phyloP scores from a whole-genome alignment of 83 land plant species.

The Isoetes engelmannii region DNA sequence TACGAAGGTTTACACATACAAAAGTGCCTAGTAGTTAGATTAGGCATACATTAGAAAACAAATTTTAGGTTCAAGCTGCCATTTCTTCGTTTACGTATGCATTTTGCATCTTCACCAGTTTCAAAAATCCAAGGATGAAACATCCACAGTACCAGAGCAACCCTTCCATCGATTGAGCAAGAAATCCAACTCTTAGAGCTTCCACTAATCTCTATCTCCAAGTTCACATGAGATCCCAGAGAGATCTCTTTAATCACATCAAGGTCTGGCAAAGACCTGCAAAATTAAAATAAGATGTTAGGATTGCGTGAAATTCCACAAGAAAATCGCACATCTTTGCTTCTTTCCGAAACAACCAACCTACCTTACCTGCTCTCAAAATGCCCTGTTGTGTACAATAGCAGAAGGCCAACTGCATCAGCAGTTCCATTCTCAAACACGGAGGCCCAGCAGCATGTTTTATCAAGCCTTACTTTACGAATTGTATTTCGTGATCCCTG shows the following conservation, averaged over 20 bases:
- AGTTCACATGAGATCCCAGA: constrained; percentile 15
- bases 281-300: background rate
- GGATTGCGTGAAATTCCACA: background rate
- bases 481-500: constrained; percentile 12
- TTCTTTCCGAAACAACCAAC: background rate
- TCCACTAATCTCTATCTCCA: constrained; percentile 24
- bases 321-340: background rate
- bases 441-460: constrained; percentile 22
- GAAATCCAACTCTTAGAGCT: constrained; percentile 11
- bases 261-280: constrained; percentile 38
- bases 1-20: too few relatives aligned
- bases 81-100: too few relatives aligned
- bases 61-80: too few relatives aligned
- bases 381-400: constrained; percentile 21
- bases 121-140: too few relatives aligned
- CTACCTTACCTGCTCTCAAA: constrained; percentile 23
- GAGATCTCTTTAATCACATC: constrained; percentile 20
- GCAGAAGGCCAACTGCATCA: constrained; percentile 15
- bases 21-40: too few relatives aligned
- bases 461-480: constrained; percentile 23
- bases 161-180: constrained; percentile 18
- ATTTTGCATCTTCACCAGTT: too few relatives aligned
- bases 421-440: constrained; percentile 16
- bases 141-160: constrained; percentile 18
- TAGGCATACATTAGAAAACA: too few relatives aligned